These are phyloP conservation scores for Setaria viridis DNA, from an alignment of 202 grass and related monocot species.

Conservation along the genomic window DNA sequence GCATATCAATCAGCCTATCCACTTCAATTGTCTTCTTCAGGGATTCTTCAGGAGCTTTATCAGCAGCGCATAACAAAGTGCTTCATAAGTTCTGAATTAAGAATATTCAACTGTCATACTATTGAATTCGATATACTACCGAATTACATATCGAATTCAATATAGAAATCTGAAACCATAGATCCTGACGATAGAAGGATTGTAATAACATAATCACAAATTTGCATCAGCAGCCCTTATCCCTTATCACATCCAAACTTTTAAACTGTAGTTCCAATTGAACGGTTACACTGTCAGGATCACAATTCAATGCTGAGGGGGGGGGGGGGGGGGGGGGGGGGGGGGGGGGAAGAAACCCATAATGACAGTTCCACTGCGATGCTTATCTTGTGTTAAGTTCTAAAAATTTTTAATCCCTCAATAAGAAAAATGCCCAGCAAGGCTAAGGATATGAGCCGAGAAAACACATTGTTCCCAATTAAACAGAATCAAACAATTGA, in stretches of 20 bases:
- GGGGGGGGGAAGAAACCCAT: not conserved
- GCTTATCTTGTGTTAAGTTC: not conserved
- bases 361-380: constrained; percentile 8
- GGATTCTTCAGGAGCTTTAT: constrained; percentile 74
- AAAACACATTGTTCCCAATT: too few species aligned
- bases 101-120: not conserved
- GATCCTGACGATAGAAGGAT: not conserved
- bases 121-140: not conserved
- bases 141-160: not conserved
- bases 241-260: not conserved
- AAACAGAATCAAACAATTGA: not conserved
- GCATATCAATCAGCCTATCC: constrained; percentile 75
- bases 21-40: constrained; percentile 83
- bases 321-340: accelerated
- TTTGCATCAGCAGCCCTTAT: not conserved
- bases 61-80: constrained; percentile 54
- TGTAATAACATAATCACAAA: constrained; percentile 25
- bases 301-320: not conserved
- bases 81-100: constrained; percentile 30
- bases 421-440: not conserved
- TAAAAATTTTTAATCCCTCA: not conserved
- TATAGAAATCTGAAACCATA: not conserved
- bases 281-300: not conserved
- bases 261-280: not conserved
- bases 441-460: not conserved